Evolutionary conservation across 805 yeast genomes (phyloP).

Genomic region (Candida sithepensis): DNA sequence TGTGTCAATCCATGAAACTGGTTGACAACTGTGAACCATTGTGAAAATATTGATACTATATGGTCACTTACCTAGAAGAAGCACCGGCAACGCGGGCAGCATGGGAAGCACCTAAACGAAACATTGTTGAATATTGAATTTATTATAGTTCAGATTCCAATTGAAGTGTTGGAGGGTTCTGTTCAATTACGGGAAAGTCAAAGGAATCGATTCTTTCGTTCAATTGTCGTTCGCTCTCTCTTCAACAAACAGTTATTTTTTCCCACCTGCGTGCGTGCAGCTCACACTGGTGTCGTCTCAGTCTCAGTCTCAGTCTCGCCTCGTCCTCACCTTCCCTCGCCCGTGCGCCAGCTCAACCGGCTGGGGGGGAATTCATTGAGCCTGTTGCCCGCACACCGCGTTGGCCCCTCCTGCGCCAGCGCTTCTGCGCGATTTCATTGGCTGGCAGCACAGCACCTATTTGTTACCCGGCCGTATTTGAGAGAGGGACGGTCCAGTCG

Average conservation of each 20-base stretch:
- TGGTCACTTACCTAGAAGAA: conserved; percentile 43
- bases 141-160: neutral
- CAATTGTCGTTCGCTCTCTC: no score
- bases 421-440: neutral
- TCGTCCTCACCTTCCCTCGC: neutral
- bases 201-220: no score
- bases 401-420: neutral
- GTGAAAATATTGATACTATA: neutral
- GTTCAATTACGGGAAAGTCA: no score
- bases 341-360: neutral
- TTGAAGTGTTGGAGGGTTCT: neutral
- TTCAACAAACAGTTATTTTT: neutral
- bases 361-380: neutral
- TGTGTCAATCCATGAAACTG: neutral
- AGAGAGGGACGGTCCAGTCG: neutral
- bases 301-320: neutral
- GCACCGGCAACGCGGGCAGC: conserved; percentile 47
- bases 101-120: conserved; percentile 52
- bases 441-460: neutral
- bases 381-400: neutral
- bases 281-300: no score
- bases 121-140: conserved; percentile 31
- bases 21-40: neutral
- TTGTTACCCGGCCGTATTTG: neutral
- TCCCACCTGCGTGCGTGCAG: no score